phyloP scores from a whole-genome alignment of 352 stramenopile species.

The Aphanomyces invadans region DNA sequence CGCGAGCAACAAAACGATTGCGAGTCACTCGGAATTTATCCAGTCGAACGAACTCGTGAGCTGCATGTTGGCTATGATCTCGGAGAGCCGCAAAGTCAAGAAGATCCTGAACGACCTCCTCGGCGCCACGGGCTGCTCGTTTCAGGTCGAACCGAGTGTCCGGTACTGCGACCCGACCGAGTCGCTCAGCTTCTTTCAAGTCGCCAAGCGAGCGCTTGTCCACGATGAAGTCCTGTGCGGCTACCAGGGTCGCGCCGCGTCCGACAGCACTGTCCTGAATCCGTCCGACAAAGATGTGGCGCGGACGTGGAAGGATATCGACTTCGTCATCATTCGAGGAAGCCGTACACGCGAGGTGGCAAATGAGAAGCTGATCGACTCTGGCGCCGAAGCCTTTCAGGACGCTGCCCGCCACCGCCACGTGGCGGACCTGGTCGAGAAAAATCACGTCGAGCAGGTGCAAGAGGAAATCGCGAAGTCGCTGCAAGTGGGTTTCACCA shows the following conservation, averaged over 20 bases:
- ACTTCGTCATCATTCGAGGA: conserved; percentile 62
- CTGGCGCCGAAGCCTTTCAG: background rate
- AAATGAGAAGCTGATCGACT: background rate
- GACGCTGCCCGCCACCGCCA: conserved; percentile 10
- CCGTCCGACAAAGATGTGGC: conserved; percentile 43
- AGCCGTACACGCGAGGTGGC: background rate
- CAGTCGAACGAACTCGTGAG: conserved; percentile 85
- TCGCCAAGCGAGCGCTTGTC: conserved; percentile 49
- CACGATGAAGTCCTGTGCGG: conserved; percentile 67
- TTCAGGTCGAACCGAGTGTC: conserved; percentile 50
- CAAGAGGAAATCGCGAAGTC: background rate
- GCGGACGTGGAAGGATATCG: conserved; percentile 43
- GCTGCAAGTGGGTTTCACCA: background rate
- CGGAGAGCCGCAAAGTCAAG: conserved; percentile 75
- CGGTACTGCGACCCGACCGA: conserved; percentile 51
- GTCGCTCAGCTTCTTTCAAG: conserved; percentile 68
- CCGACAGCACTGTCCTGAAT: conserved; percentile 62
- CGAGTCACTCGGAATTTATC: conserved; percentile 78
- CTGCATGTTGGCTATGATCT: conserved; percentile 81
- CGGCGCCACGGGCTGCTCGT: conserved; percentile 53
- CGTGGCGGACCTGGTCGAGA: background rate
- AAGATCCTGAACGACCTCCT: conserved; percentile 74
- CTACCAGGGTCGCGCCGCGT: conserved; percentile 47
- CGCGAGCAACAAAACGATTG: conserved; percentile 56
- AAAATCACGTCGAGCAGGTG: background rate